phyloP scores from a whole-genome alignment of 148 eudicot genomes.

The Nepenthes gracilis region DNA sequence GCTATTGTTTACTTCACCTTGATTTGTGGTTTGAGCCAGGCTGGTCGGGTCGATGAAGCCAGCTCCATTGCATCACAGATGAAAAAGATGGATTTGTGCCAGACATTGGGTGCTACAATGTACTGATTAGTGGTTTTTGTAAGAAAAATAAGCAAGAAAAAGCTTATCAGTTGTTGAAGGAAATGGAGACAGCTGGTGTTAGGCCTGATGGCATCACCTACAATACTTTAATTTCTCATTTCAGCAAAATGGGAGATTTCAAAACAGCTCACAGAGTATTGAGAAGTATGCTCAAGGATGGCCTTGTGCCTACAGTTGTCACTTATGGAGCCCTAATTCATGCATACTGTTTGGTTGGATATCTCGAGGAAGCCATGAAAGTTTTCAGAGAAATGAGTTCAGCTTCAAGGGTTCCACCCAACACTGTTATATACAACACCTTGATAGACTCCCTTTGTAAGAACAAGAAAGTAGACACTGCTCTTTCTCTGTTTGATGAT shows the following conservation, averaged over 20 bases:
- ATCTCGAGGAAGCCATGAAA: slow-evolving; percentile 47
- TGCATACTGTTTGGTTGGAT: slow-evolving; percentile 39
- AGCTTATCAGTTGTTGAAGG: slow-evolving; percentile 40
- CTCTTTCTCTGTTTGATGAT: slow-evolving; percentile 54
- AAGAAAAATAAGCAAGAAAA: slow-evolving; percentile 40
- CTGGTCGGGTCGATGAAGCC: slow-evolving; percentile 62
- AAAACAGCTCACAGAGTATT: slow-evolving; percentile 33
- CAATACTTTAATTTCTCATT: slow-evolving; percentile 57
- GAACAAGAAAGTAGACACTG: slow-evolving; percentile 29
- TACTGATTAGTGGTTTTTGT: slow-evolving; percentile 60
- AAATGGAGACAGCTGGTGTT: slow-evolving; percentile 42
- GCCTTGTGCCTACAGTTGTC: slow-evolving; percentile 43
- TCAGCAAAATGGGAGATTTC: slow-evolving; percentile 48
- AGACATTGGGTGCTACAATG: slow-evolving; percentile 60
- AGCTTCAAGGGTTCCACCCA: slow-evolving; percentile 32
- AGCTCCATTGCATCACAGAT: slow-evolving; percentile 25
- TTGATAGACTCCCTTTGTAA: slow-evolving; percentile 56
- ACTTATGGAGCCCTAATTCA: slow-evolving; percentile 60
- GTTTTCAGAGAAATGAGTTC: slow-evolving; percentile 38
- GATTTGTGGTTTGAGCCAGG: slow-evolving; percentile 46
- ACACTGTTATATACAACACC: slow-evolving; percentile 63
- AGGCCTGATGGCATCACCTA: slow-evolving; percentile 55
- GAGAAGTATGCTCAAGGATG: slow-evolving; percentile 39
- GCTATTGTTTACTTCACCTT: slow-evolving; percentile 50
- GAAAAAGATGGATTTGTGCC: slow-evolving; percentile 63